Base-by-base conservation (phyloP, 2,329 filamentous ascomycete genomes). In the Pseudocercospora macadamiae region DNA sequence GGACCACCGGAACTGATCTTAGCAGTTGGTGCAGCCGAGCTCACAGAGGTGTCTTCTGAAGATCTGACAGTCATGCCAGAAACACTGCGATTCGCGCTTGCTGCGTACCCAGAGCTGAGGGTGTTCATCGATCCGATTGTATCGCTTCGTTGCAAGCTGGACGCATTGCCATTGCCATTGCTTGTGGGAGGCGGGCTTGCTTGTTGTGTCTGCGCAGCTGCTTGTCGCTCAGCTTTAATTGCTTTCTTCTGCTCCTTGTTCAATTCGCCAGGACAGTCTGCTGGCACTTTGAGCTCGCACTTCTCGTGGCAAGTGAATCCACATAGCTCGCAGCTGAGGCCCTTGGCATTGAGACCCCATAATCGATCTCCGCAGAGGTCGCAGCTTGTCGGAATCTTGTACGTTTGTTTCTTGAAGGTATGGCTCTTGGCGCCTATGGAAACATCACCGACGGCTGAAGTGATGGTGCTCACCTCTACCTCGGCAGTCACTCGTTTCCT, bases 251-350 rank as follows among this genome's bases (percentile, higher is more conserved):
- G 93, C 63, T 97, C 95, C 76, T 97, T 99, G 63, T 83, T 88
- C 72, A 95, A 86, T 71, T 97, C 95, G 51, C 95, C 95, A 0
- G 95, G 95, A 71, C 95, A 99, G 72, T 96, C 91, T 6, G 95
- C 90, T 0, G 95, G 92, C 0, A 97, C 95, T 76, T 97, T 99
- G 89, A 99, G 95, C 79, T 99, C 91, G 74, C 95, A 99, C 78
- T 99, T 99, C 80, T 88, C 96, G 77, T 99, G 95, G 72, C 95
- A 99, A 1, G 93, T 97, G 77, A 97, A 99, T 30, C 96, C 95
- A 71, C 95, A 99, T 74, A 97, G 93, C 67, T 89, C 86, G 71
- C 95, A 99, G 73, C 96, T 93, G 71, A 96, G 96, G 0, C 95
- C 95, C 77, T 99, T 99, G 34, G 95, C 93, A 26, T 91, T 96